These are phyloP conservation scores for Leucosporidium yakuticum DNA, from an alignment of 768 basidiomycete genomes.

Conservation along the genomic window DNA sequence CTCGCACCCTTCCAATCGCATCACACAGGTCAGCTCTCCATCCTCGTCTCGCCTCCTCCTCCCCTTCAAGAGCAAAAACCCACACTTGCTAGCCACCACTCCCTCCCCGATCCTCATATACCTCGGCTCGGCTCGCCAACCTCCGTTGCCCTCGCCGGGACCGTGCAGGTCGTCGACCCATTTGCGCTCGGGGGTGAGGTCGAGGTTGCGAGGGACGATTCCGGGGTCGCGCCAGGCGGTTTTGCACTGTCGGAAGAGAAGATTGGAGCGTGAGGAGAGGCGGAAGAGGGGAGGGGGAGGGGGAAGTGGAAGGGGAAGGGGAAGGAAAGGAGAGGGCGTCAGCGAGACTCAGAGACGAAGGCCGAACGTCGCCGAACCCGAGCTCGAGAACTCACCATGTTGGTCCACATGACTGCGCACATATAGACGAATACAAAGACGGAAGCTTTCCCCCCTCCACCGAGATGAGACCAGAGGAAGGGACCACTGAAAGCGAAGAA, in stretches of 20 bases:
- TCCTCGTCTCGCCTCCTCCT: not conserved
- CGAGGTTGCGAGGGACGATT: constrained; percentile 78
- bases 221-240: constrained; percentile 72
- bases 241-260: constrained; percentile 19
- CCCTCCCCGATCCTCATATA: constrained; percentile 65
- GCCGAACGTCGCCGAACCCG: constrained; percentile 33
- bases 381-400: constrained; percentile 60
- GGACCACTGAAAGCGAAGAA: constrained; percentile 86
- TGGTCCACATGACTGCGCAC: constrained; percentile 60
- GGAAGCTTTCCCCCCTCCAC: constrained; percentile 53
- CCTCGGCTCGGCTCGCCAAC: constrained; percentile 17
- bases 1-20: constrained; percentile 57
- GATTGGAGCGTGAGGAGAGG: not conserved
- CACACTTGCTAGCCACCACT: constrained; percentile 39
- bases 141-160: constrained; percentile 55
- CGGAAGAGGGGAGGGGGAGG: constrained; percentile 31
- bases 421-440: constrained; percentile 56
- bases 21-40: constrained; percentile 6
- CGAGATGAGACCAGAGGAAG: constrained; percentile 80
- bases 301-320: constrained; percentile 30
- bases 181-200: constrained; percentile 55
- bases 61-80: not conserved
- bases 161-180: constrained; percentile 1
- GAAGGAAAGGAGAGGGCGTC: constrained; percentile 31
- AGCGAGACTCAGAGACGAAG: constrained; percentile 31